Base-by-base conservation (phyloP, 352 stramenopile genomes). In the Globisporangium megalacanthum region DNA sequence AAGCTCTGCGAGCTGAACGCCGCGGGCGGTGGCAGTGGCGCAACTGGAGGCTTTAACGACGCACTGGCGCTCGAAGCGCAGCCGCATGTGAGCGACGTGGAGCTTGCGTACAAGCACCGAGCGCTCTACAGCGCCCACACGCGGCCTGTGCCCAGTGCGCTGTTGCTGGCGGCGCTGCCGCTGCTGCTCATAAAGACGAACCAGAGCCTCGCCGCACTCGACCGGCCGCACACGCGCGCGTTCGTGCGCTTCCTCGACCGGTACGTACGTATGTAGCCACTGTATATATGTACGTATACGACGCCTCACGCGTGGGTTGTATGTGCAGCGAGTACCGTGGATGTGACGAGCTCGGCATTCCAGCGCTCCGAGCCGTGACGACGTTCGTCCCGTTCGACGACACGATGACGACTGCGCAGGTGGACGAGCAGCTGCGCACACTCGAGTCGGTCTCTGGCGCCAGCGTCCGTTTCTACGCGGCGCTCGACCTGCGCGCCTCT, bases 1-100 rank as follows among this genome's bases (percentile, higher is more conserved):
- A 66, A 67, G 33, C 53, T 88, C 39, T 92, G 83, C 61, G 36
- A 70, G 13, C 75, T 79, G 54, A 92, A 92, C 57, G 59, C 64
- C 17, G 29, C 36, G 33, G 22, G 19, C 15, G 54, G n/a, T 29
- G 7, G 46, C 25, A 10, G 19, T 4, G 52, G 22, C 41, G 37
- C 20, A 11, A 47, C 37, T 6, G 17, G 29, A 1, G 25, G 49
- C 29, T 35, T 20, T 36, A 33, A 36, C 50, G 31, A 19, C 2
- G 17, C 44, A 29, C 19, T 19, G 19, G 6, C 11, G 25, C 22
- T 36, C 25, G 20, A 22, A 37, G 19, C n/a, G 25, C 52, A 39
- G 29, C 20, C 25, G 25, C 25, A 4, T 1, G 25, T 29, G 25
- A 29, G 31, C 5, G 52, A n/a, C 39, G 39, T 29, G 25, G 49